These are phyloP conservation scores for Paecilomyces dactylethromorphus DNA, from an alignment of 2,329 filamentous ascomycete genomes.

Conservation along the genomic window DNA sequence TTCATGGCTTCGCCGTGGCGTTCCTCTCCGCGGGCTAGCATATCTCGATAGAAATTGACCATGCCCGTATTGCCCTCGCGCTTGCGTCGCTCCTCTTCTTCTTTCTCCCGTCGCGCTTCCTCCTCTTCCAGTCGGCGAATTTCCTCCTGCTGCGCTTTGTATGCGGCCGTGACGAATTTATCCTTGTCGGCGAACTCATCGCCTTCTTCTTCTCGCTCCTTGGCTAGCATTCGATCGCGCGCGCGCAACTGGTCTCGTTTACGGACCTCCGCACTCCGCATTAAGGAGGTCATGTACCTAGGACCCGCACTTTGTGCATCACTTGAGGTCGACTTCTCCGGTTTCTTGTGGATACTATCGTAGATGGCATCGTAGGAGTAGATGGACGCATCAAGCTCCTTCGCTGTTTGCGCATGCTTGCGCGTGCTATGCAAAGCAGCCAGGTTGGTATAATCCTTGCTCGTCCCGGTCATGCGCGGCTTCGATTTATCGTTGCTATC, in stretches of 20 bases:
- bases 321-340: slow-evolving; percentile 15
- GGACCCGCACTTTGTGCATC: slow-evolving; percentile 29
- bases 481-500: slow-evolving; percentile 1
- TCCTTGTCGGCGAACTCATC: slow-evolving; percentile 62
- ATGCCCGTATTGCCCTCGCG: slow-evolving; percentile 47
- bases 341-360: slow-evolving; percentile 40
- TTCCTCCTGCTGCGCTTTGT: slow-evolving; percentile 60
- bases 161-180: slow-evolving; percentile 60
- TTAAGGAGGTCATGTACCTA: slow-evolving; percentile 55
- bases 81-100: slow-evolving; percentile 45
- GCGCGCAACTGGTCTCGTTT: slow-evolving; percentile 59
- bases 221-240: slow-evolving; percentile 53
- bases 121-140: slow-evolving; percentile 51
- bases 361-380: slow-evolving; percentile 47
- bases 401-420: slow-evolving; percentile 38
- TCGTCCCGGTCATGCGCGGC: slow-evolving; percentile 7
- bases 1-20: slow-evolving; percentile 52
- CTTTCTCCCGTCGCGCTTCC: slow-evolving; percentile 47
- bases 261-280: slow-evolving; percentile 54
- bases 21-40: slow-evolving; percentile 53
- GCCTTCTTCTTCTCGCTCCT: slow-evolving; percentile 59
- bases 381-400: slow-evolving; percentile 39
- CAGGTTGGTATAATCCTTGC: slow-evolving; percentile 37
- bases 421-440: slow-evolving; percentile 39
- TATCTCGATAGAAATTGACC: slow-evolving; percentile 54